Evolutionary conservation across 129 eudicot genomes (phyloP), one percentile per base, ranked within the genome.

Genomic region (Escallonia herrerae): DNA sequence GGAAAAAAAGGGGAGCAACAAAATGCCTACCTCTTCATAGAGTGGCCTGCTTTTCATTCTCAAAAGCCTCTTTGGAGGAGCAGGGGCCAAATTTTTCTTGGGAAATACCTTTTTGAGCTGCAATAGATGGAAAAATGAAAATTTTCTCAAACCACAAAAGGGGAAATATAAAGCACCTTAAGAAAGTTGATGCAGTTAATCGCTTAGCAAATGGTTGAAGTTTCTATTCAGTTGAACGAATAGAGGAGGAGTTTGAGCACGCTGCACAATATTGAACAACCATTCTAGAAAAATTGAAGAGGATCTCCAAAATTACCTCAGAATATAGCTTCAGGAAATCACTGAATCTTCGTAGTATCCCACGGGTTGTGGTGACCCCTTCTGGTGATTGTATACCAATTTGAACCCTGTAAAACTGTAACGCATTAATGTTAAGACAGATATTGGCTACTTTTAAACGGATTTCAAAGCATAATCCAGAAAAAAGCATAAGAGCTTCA

Each of bases 351-450:
- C 84, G 75, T 55, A 71, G 72, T 65, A 80, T 78, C 76, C 56
- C 81, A 56, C 77, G 81, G 37, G 86, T 82, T 10, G 94, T 82
- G 49, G 95, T 91, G 73, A 75, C 58, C 60, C 90, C 95, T 59
- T 84, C 86, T 69, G 95, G 95, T 63, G 97, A 87, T 69, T 82
- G 97, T 77, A 91, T 60, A 61, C 95, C 97, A 63, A 91, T 81
- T 79, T 87, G 86, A 69, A 91, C 94, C 68, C 82, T 79, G 80
- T 80, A 91, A 87, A 75, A 91, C 97, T 91, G 86, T 76, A 40
- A 8, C 33, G 53, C 43, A 75, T 47, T 62, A 74, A 77, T 40
- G 84, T 80, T 49, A 82, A 72, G 15, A 73, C 63, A 40, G 15
- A 59, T 39, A 12, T 14, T 7, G 8, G 5, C 70, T 40, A 40